A percentile compares a stretch with the other conserved stretches of the same genome.
These are phyloP conservation scores for Diaporthe humulicola DNA, from an alignment of 2,329 filamentous ascomycete genomes.

Conservation along the genomic window DNA sequence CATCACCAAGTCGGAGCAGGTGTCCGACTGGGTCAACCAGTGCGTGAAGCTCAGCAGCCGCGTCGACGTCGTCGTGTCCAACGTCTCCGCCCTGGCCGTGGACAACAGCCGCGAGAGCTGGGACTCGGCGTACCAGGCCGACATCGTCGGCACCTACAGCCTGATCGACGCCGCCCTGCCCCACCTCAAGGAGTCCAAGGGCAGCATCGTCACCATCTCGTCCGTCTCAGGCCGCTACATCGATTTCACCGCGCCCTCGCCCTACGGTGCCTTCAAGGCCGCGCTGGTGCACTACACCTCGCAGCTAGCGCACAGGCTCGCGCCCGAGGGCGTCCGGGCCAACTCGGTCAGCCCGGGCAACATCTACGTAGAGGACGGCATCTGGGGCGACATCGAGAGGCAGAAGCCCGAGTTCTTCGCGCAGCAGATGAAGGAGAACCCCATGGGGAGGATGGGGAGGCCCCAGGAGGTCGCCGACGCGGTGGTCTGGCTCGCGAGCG, in stretches of 20 bases:
- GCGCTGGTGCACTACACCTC: constrained; percentile 53
- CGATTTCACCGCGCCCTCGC: constrained; percentile 52
- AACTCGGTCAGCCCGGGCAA: constrained; percentile 53
- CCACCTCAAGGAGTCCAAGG: constrained; percentile 49
- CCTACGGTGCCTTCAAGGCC: constrained; percentile 53
- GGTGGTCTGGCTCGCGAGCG: constrained; percentile 42
- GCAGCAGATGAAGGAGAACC: constrained; percentile 40
- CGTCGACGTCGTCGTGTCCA: constrained; percentile 43
- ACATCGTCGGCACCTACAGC: constrained; percentile 50
- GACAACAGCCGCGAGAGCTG: constrained; percentile 45
- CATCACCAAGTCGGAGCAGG: constrained; percentile 35
- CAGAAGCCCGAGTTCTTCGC: constrained; percentile 48
- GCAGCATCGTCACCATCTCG: constrained; percentile 51
- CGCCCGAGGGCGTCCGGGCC: constrained; percentile 51
- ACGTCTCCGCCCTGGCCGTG: constrained; percentile 47
- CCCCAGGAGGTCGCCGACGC: constrained; percentile 43
- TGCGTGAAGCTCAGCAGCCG: constrained; percentile 32
- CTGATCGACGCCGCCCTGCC: constrained; percentile 50
- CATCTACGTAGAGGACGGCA: constrained; percentile 52
- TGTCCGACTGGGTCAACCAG: constrained; percentile 39
- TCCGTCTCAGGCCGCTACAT: constrained; percentile 52
- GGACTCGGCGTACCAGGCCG: constrained; percentile 48
- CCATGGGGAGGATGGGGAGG: constrained; percentile 41
- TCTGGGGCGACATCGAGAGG: constrained; percentile 51
- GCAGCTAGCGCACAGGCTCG: constrained; percentile 50